Evolutionary conservation across 2,329 filamentous ascomycete species (phyloP).

Genomic region (Aspergillus sp.): DNA sequence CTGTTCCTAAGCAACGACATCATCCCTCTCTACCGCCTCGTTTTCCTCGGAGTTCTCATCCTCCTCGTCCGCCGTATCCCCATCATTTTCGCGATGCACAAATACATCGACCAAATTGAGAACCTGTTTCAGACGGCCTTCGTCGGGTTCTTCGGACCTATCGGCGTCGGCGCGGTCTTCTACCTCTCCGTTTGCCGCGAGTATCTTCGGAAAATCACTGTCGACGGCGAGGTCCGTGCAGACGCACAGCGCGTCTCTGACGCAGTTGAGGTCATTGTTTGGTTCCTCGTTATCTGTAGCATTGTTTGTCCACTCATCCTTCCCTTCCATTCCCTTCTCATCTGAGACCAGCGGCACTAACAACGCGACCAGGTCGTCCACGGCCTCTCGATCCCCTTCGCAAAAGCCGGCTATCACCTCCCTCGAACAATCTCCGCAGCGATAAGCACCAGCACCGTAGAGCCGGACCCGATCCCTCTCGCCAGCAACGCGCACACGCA

Average conservation of each 20-base stretch:
- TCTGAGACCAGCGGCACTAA: slow-evolving; percentile 1
- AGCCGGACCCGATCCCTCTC: slow-evolving; percentile 37
- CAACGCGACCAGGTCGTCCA: slow-evolving; percentile 67
- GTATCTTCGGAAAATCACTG: slow-evolving; percentile 65
- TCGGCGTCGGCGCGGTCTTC: slow-evolving; percentile 88
- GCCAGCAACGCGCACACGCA: slow-evolving; percentile 33
- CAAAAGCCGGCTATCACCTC: slow-evolving; percentile 53
- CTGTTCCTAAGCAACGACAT: slow-evolving; percentile 69
- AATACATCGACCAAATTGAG: slow-evolving; percentile 78
- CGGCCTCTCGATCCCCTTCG: slow-evolving; percentile 77
- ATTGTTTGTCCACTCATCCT: slow-evolving; percentile 59
- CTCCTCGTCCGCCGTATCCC: slow-evolving; percentile 78
- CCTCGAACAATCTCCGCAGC: slow-evolving; percentile 51
- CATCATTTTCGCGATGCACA: slow-evolving; percentile 73
- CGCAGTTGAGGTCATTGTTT: slow-evolving; percentile 72
- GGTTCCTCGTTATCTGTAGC: slow-evolving; percentile 84
- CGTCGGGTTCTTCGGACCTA: slow-evolving; percentile 90
- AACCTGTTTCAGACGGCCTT: slow-evolving; percentile 76
- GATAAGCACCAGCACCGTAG: slow-evolving; percentile 45
- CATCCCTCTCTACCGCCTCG: slow-evolving; percentile 73
- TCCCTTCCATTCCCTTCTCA: neutral
- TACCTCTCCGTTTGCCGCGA: slow-evolving; percentile 83
- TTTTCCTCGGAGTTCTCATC: slow-evolving; percentile 75
- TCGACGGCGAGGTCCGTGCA: slow-evolving; percentile 63
- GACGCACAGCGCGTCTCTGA: slow-evolving; percentile 72